Base-by-base conservation (phyloP, 2,329 filamentous ascomycete genomes). In the Pyrenophora seminiperda region DNA sequence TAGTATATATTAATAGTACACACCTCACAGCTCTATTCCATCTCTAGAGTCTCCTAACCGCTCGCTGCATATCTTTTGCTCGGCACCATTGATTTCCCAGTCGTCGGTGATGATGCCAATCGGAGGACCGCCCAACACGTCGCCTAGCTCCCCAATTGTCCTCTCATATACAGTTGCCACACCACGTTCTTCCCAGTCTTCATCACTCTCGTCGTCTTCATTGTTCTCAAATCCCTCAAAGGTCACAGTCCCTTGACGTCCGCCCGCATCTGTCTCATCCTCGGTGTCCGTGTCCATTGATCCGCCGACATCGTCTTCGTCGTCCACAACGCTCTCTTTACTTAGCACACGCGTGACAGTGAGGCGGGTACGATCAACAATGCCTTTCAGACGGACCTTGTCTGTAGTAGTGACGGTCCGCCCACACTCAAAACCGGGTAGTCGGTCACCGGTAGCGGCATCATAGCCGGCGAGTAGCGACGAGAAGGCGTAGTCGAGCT, bases 401-500 rank as follows among this genome's bases (percentile, higher is more conserved):
- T 97, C 91, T 0, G 89, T 93, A 14, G 86, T 91, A 77, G 90
- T 87, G 1, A 90, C 87, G 7, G 75, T 75, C 4, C 79, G 75
- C 1, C 82, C 82, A 5, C 76, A 79, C 56, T 85, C 83, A 55
- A 92, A 91, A 0, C 91, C 90, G 0, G 90, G 86, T 1, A 96
- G 76, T 0, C 77, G 63, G 31, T 86, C 83, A 0, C 82, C 81
- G 0, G 86, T 86, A 11, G 86, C 82, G 3, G 85, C 74, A 63
- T 96, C 85, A 49, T 81, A 75, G 3, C 89, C 88, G 18, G 79
- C 76, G 1, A 96, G 68, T 7, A 97, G 76, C 50, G 87, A 90
- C 1, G 89, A 83, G 67, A 97, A 96, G 31, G 89, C 89, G 62
- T 87, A 83, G 65, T 97, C 93, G 15, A 97, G 77, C 72, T 95